Evolutionary conservation across 352 stramenopile species (phyloP).

Genomic region (Aphanomyces astaci): DNA sequence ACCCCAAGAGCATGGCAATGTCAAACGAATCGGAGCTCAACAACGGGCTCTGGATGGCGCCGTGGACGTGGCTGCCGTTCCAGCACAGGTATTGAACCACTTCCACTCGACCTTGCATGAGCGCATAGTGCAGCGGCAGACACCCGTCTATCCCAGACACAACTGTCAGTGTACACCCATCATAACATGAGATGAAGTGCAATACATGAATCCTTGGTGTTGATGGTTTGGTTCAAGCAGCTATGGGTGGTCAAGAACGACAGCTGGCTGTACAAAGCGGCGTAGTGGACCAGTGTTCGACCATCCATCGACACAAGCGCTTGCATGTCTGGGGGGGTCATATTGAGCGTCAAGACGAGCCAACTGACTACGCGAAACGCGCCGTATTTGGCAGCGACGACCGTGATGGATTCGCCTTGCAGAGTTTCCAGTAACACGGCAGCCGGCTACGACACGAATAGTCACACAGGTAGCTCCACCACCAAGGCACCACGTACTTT

Average conservation of each 20-base stretch:
- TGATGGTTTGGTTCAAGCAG: neutral
- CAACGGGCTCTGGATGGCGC: conserved; percentile 10
- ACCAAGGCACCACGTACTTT: conserved; percentile 11
- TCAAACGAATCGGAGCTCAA: neutral
- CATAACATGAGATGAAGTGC: no score
- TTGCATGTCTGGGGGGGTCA: neutral
- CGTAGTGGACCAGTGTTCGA: conserved; percentile 6
- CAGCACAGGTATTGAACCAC: conserved; percentile 8
- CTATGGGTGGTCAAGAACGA: neutral
- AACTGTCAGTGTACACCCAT: neutral
- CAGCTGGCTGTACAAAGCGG: conserved; percentile 10
- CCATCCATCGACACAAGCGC: conserved; percentile 7
- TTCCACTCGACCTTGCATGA: conserved; percentile 8
- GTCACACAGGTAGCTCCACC: no score
- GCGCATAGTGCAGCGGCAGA: conserved; percentile 19
- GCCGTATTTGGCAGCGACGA: conserved; percentile 9
- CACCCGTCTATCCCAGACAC: conserved; percentile 7
- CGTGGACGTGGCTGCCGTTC: neutral
- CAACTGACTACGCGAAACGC: conserved; percentile 16
- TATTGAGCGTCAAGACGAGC: conserved; percentile 11
- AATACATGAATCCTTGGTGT: neutral
- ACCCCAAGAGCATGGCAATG: conserved; percentile 38
- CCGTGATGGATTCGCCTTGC: neutral
- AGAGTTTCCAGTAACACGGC: neutral
- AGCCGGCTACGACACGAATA: conserved; percentile 10